Percentiles rank a stretch among this genome's conserved stretches.
Evolutionary conservation across 2,329 filamentous ascomycete species (phyloP).

Genomic region (Pestalotiopsis sp.): DNA sequence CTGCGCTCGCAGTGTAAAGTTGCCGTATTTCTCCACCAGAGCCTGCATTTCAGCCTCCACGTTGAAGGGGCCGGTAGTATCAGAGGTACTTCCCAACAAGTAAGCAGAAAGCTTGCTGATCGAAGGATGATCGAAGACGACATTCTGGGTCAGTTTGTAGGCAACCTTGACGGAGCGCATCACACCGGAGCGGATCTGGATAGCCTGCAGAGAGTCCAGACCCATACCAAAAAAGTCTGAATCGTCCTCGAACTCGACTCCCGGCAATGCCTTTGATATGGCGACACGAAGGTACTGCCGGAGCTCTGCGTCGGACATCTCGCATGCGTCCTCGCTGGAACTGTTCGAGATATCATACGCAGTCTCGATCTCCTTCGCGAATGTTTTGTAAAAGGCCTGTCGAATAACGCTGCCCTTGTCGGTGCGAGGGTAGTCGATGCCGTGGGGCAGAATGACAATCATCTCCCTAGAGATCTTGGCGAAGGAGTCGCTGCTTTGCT

Average conservation of each 20-base stretch:
- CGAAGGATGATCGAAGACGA: constrained; percentile 60
- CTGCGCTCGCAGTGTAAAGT: constrained; percentile 29
- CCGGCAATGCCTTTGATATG: constrained; percentile 25
- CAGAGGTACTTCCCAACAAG: constrained; percentile 30
- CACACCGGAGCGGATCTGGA: constrained; percentile 55
- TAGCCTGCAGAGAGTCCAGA: constrained; percentile 60
- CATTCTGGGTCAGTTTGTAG: constrained; percentile 52
- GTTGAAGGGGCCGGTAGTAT: constrained; percentile 9
- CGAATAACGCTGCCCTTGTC: constrained; percentile 58
- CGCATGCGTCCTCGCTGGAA: constrained; percentile 15
- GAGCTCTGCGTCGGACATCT: constrained; percentile 10
- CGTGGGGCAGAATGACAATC: constrained; percentile 47
- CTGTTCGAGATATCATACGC: constrained; percentile 34
- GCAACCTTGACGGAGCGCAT: constrained; percentile 51
- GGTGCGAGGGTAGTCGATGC: constrained; percentile 45
- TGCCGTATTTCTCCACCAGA: constrained; percentile 46
- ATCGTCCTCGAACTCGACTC: constrained; percentile 32
- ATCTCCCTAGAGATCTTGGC: constrained; percentile 47
- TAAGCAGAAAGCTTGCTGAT: constrained; percentile 45
- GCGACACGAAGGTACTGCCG: constrained; percentile 32
- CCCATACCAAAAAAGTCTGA: constrained; percentile 62
- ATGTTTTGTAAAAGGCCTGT: constrained; percentile 46
- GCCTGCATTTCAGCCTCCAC: constrained; percentile 44
- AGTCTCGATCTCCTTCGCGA: constrained; percentile 43
- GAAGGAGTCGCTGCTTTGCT: constrained; percentile 31